Base-by-base conservation (phyloP, 164 flowering plant genomes). In the grape (Vitis vinifera) region DNA sequence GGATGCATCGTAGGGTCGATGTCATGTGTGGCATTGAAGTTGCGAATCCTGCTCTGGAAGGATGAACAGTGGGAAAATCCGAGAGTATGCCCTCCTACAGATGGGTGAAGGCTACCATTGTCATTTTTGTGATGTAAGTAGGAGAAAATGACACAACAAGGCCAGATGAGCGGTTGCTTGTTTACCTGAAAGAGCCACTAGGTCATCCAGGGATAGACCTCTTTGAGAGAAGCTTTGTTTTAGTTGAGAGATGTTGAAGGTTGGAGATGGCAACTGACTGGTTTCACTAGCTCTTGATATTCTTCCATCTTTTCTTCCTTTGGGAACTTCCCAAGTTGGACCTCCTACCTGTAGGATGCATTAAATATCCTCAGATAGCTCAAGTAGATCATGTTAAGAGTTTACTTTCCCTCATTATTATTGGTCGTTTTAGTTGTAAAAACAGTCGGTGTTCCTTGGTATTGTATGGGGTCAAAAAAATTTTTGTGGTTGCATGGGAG, bases 231-330 rank as follows among this genome's bases (percentile, higher is more conserved):
- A 88, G 82, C 85, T 87, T 52, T 85, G 88, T 51, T 84, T 83
- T 62, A 88, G 68, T 57, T 86, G 89, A 68, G 89, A 80, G 51
- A 90, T 71, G 82, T 84, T 89, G 68, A 88, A 88, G 52, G 85
- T 74, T 9, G 97, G 97, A 75, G 85, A 75, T 51, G 95, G 97
- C 16, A 90, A 50, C 68, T 76, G 68, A 15, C 10, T 69, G 10
- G 80, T 77, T 48, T 78, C 80, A 29, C 71, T 81, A 3, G 81
- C 84, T 55, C 58, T 77, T 13, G 84, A 80, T 19, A 27, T 71
- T 76, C 79, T 78, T 65, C 94, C 97, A 79, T 91, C 94, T 75
- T 79, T 80, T 75, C 97, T 86, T 79, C 97, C 97, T 82, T 88
- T 91, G 4, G 94, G 94, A 48, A 91, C 97, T 3, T 83, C 81